Base-by-base conservation (phyloP, 768 basidiomycete genomes). In the Mrakia hoshinonis region DNA sequence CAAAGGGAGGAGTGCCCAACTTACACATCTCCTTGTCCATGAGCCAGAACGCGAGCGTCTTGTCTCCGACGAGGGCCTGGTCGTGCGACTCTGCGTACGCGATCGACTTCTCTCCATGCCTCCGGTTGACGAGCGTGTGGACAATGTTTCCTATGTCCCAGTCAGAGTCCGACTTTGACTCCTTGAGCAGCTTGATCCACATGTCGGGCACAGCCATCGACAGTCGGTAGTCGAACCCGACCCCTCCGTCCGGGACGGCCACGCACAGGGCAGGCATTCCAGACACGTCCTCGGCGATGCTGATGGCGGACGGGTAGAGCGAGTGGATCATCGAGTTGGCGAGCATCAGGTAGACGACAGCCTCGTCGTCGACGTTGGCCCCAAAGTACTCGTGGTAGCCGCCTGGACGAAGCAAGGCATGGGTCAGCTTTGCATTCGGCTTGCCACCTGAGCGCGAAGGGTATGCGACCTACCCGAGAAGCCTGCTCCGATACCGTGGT, bases 11-110 rank as follows among this genome's bases (percentile, higher is more conserved):
- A 39, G 34, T 4, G 13, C 9, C 13, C 43, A 2, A 83, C 86
- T 76, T 83, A 93, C 94, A 97, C 96, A 99, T 99, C 81, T 98
- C 96, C 81, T 95, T 95, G 81, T 99, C 96, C 96, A 99, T 99
- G 70, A 98, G 81, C 96, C 96, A 99, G 81, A 99, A 99, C 4
- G 96, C 96, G 55, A 99, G 77, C 3, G 95, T 98, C 83, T 99
- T 99, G 82, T 99, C 96, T 15, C 96, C 96, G 0, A 99, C 96
- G 36, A 99, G 85, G 18, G 96, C 95, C 79, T 99, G 96, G 80
- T 98, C 95, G 75, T 98, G 96, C 75, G 90, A 92, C 81, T 99
- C 96, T 65, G 92, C 93, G 73, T 89, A 89, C 0, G 92, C 91
- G 64, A 99, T 86, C 75, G 90, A 92, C 82, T 87, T 91, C 82